phyloP scores from a whole-genome alignment of 2,329 filamentous ascomycete species.

The Celoporthe dispersa region DNA sequence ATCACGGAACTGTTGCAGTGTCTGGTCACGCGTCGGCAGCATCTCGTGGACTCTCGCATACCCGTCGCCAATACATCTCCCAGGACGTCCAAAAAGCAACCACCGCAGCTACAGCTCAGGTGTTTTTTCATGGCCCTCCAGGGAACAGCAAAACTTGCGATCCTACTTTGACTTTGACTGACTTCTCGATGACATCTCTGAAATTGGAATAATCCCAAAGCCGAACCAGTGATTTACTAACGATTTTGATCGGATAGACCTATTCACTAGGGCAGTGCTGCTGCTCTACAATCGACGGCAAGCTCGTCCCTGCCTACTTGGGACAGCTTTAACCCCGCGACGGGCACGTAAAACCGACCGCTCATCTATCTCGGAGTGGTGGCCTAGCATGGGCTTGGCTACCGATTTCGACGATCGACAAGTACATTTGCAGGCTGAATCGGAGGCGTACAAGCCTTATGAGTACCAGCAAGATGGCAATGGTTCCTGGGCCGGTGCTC shows the following conservation, averaged over 20 bases:
- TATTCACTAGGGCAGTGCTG: constrained; percentile 23
- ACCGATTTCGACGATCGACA: constrained; percentile 72
- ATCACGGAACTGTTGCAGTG: constrained; percentile 1
- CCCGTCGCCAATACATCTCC: not conserved
- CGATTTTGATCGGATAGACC: constrained; percentile 1
- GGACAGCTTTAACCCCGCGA: constrained; percentile 18
- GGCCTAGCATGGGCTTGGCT: constrained; percentile 71
- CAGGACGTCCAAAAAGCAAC: not conserved
- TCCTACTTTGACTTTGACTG: not conserved
- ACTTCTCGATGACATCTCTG: not conserved
- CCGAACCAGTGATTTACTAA: not conserved
- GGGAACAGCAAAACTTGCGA: not conserved
- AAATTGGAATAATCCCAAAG: not conserved
- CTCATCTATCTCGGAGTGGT: constrained; percentile 40
- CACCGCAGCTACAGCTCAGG: not conserved
- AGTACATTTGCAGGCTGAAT: constrained; percentile 63
- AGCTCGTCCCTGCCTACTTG: constrained; percentile 19
- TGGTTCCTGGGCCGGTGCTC: constrained; percentile 86
- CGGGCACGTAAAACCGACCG: constrained; percentile 22
- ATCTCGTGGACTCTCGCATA: not conserved
- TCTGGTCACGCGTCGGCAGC: not conserved
- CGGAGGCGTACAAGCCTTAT: constrained; percentile 70
- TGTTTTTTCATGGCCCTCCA: not conserved
- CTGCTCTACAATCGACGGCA: constrained; percentile 29
- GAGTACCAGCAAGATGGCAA: constrained; percentile 88